phyloP scores from a whole-genome alignment of 106 monocot species.

The Amphibolis antarctica region DNA sequence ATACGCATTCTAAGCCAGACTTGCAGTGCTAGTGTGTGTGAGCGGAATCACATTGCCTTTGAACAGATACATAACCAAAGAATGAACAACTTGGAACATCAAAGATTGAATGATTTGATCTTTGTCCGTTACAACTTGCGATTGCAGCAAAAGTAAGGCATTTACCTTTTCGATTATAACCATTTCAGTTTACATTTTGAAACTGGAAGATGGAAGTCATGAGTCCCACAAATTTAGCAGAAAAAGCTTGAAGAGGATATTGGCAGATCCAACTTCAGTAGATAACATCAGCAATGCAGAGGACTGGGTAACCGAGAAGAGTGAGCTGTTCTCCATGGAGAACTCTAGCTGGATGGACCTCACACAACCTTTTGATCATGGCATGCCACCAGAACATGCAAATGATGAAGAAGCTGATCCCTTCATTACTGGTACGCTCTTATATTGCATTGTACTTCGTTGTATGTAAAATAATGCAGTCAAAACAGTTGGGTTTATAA shows the following conservation, averaged over 20 bases:
- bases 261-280: slow-evolving; percentile 57
- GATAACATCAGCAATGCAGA: slow-evolving; percentile 41
- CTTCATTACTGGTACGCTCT: slow-evolving; percentile 38
- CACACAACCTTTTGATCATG: slow-evolving; percentile 25
- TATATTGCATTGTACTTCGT: not conserved
- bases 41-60: slow-evolving; percentile 45
- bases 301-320: slow-evolving; percentile 77
- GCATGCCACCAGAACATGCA: slow-evolving; percentile 11
- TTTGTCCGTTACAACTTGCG: slow-evolving; percentile 80
- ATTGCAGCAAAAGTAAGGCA: slow-evolving; percentile 64
- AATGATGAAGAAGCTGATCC: slow-evolving; percentile 51
- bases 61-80: slow-evolving; percentile 66
- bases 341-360: slow-evolving; percentile 59
- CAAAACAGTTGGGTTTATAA: not conserved
- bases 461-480: too few relatives aligned
- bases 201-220: not conserved
- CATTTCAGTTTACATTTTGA: not conserved
- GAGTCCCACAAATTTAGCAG: slow-evolving; percentile 20
- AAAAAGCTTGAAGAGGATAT: slow-evolving; percentile 31
- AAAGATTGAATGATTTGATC: slow-evolving; percentile 55
- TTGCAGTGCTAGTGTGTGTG: slow-evolving; percentile 69
- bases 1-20: slow-evolving; percentile 84
- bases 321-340: slow-evolving; percentile 15
- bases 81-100: slow-evolving; percentile 71
- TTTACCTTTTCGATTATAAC: not conserved